Base-by-base conservation (phyloP, 495 filamentous ascomycete species). In the Hypoxylon cercidicola region DNA sequence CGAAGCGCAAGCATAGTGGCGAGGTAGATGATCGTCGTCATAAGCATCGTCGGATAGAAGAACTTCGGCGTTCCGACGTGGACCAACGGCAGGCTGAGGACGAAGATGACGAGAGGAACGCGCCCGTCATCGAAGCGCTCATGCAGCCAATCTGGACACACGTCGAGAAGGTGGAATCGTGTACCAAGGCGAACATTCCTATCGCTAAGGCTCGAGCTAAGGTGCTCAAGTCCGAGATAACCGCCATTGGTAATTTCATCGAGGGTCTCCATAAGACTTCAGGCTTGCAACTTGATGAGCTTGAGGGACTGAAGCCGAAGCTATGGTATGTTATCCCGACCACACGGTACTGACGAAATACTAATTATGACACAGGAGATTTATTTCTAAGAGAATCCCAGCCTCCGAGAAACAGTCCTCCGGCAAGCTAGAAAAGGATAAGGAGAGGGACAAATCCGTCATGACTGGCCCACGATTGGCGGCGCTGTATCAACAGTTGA, bases 171-270 rank as follows among this genome's bases (percentile, higher is more conserved):
- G 71, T 74, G 37, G 78, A 61, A 72, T 75, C 69, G 47, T 82
- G 73, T 56, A 79, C 64, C 64, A 81, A 77, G 56, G 75, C 80
- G 32, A 76, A 72, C 4, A 74, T 76, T 35, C 78, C 79, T 15
- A 70, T 74, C 19, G 75, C 75, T 1, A 82, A 82, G 50, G 76
- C 79, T 25, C 68, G 79, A 50, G 79, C 79, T 16, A 79, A 80
- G 52, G 74, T 81, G 25, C 52, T 82, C 12, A 79, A 79, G 39
- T 76, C 74, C 13, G 77, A 82, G 55, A 78, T 81, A 21, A 79
- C 75, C 5, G 65, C 72, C 2, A 81, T 82, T 53, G 80, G 80
- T 39, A 74, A 78, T 45, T 81, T 79, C 55, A 74, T 82, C 10
- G 74, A 75, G 49, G 65, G 70, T 46, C 65, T 82, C 28, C 74